Conservation (phyloP, 176 grass and related monocot genomes). For the Oropetium thomaeum region DNA sequence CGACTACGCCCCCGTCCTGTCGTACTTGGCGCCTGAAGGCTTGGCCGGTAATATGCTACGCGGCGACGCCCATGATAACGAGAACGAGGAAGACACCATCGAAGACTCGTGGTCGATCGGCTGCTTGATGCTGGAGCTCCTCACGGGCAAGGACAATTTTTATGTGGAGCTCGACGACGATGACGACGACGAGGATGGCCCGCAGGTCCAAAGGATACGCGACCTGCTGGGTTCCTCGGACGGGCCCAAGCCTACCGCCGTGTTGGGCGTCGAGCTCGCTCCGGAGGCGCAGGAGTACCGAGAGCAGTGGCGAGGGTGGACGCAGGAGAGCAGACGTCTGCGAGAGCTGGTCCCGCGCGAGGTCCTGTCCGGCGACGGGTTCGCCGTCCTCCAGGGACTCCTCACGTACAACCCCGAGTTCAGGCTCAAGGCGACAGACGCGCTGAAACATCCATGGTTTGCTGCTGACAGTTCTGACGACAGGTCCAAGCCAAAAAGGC, state of each 20-base stretch:
- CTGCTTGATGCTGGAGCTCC: not conserved
- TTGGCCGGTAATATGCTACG: no score
- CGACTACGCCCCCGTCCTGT: not conserved
- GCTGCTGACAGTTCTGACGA: not conserved
- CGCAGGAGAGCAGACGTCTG: not conserved
- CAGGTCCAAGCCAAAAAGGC: no score
- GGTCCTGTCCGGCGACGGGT: not conserved
- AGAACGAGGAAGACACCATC: not conserved
- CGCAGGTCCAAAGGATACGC: not conserved
- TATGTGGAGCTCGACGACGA: not conserved
- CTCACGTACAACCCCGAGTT: not conserved
- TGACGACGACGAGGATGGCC: rapidly evolving
- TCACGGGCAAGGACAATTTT: not conserved
- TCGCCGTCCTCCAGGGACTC: not conserved
- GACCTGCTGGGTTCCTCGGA: not conserved
- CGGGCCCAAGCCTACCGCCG: not conserved
- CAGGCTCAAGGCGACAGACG: not conserved
- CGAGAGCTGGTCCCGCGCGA: not conserved
- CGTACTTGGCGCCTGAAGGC: no score
- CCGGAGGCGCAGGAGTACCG: not conserved
- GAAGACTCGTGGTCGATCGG: not conserved
- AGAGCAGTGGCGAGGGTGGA: not conserved
- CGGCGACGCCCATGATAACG: no score
- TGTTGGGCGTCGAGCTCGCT: not conserved
- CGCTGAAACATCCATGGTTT: not conserved